Base-by-base conservation (phyloP, 2,329 filamentous ascomycete species). In the Tolypocladium tundrense region DNA sequence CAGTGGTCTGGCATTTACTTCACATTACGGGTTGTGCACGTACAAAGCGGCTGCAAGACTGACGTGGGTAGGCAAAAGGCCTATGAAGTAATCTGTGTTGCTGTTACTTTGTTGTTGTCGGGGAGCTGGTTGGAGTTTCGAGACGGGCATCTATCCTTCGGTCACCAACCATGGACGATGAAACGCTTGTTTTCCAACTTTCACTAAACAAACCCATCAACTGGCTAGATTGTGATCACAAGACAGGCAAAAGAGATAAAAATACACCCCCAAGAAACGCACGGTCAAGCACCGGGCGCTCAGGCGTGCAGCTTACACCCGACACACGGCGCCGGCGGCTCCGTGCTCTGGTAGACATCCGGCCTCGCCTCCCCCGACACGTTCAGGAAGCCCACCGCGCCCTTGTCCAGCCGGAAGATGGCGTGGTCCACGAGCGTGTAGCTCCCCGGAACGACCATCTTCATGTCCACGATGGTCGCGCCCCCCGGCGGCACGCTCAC, bases 341-440 rank as follows among this genome's bases (percentile, higher is more conserved):
- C 56, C 4, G 58, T 35, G 42, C 69, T 68, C 45, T 62, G 53
- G 35, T 68, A 68, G 7, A 70, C 58, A 37, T 69, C 66, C 3
- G 65, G 67, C 21, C 63, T 61, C 13, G 60, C 63, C 24, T 65
- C 59, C 2, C 69, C 69, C 10, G 69, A 63, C 31, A 71, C 69
- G 60, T 71, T 72, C 58, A 71, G 59, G 55, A 67, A 72, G 1
- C 69, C 69, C n/a, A 70, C 68, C 1, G 65, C 68, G 1, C 69
- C 69, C 56, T 71, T 71, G 50, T 72, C 69, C 43, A 72, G 54
- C 0, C 69, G 64, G 55, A 70, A 71, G 10, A 72, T 71, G 6
- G 69, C 68, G 60, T 71, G 69, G 51, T 71, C 69, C 16, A 72
- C 66, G 7, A 70, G 50, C 2, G 69, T 67, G 60, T 72, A 71